Base-by-base conservation (phyloP, 768 basidiomycete genomes). In the Collybiopsis luxurians region DNA sequence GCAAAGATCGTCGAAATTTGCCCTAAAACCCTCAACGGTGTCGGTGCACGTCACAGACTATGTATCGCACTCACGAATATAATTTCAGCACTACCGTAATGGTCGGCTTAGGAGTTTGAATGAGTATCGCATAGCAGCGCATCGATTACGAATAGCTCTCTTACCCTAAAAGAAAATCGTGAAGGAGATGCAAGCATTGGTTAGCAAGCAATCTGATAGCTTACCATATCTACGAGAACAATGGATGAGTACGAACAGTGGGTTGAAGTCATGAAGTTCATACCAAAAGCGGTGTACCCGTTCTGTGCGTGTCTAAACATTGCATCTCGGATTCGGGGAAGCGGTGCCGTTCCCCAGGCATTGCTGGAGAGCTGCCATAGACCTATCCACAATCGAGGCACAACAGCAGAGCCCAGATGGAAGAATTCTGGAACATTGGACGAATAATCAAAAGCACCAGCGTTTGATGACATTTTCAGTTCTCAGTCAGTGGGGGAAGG, bases 311-410 rank as follows among this genome's bases (percentile, higher is more conserved):
- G 82, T 24, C 76, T 79, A 17, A 68, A 72, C 89, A 93, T 90
- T 39, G 81, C 85, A 59, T 79, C 74, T 52, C 84, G 82, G 56
- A 93, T 80, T 64, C 83, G 85, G 28, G 78, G 62, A 1, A 82
- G 81, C 0, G 87, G 77, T 1, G 87, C 87, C 46, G 81, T 87
- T 19, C 92, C 91, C 91, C 91, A 93, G 2, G 90, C 90, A 50
- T 86, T 88, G 65, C 88, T 88, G 11, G 91, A 91, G 36, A 93
- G 80, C 60, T 93, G 92, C 91, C 91, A 93, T 2, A 93, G 79
- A 10, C 90, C 90, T 6, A 79, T 81, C 86, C 87, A 90, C 53
- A 92, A 66, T 54, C 90, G 82, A 34, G 90, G 85, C 19, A 76
- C 78, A 23, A 64, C 63, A 62, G 83, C 79, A 4, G 81, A 79